Conservation (phyloP, 305 asterid species). For the Fraxinus xanthoxyloides region DNA sequence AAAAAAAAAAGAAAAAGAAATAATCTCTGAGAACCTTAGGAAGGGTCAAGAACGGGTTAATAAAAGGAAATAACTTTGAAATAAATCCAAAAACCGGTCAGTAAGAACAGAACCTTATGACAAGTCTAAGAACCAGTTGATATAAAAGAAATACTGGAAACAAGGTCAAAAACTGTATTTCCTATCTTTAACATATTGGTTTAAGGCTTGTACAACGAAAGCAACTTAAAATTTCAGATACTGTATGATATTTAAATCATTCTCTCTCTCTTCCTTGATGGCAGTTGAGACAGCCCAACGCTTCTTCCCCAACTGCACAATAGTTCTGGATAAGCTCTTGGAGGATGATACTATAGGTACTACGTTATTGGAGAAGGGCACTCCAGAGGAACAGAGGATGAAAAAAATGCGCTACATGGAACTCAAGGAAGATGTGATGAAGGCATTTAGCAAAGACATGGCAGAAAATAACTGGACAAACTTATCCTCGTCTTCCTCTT, state of each 20-base stretch:
- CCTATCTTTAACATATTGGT: neutral
- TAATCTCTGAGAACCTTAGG: neutral
- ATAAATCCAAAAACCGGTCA: neutral
- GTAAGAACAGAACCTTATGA: neutral
- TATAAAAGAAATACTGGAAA: neutral
- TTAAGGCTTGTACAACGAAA: neutral
- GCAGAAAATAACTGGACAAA: slow-evolving; percentile 49
- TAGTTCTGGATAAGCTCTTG: slow-evolving; percentile 65
- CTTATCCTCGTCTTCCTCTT: slow-evolving; percentile 46
- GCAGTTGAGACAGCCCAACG: slow-evolving; percentile 80
- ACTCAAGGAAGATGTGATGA: slow-evolving; percentile 66
- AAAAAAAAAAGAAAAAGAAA: too few species aligned
- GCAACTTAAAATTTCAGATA: neutral
- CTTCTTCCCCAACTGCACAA: slow-evolving; percentile 84
- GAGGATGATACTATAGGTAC: slow-evolving; percentile 62
- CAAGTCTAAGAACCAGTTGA: neutral
- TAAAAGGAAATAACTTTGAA: neutral
- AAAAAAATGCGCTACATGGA: slow-evolving; percentile 68
- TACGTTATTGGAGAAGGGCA: slow-evolving; percentile 57
- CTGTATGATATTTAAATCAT: neutral
- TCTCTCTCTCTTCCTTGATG: neutral
- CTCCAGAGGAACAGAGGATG: slow-evolving; percentile 54
- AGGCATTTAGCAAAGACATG: slow-evolving; percentile 71
- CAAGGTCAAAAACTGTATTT: neutral
- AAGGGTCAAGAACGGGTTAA: neutral